Base-by-base conservation (phyloP, 306 rosid species). In the Fagus sylvatica region DNA sequence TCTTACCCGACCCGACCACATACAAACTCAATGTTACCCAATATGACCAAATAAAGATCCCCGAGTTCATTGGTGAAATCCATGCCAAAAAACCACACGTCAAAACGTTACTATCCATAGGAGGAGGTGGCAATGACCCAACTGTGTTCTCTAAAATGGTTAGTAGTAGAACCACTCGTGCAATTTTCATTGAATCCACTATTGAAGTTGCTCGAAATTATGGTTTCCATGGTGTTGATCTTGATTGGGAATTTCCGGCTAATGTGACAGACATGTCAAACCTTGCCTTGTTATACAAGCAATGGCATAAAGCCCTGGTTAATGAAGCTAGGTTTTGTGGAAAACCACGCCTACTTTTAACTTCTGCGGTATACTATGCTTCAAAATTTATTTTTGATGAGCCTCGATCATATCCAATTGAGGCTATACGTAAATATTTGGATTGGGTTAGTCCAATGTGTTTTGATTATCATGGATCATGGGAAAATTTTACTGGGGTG, bases 401-500 rank as follows among this genome's bases (percentile, higher is more conserved):
- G 4, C 78, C 89, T 0, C 81, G 88, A 43, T 74, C 91, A 0
- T 92, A 90, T 8, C 97, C 97, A 5, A 80, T 73, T 41, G 80
- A 72, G 3, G 85, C 87, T 0, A 89, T 94, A 8, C 4, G 33
- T 0, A 32, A 80, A 1, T 88, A 82, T 6, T 39, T 92, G 56
- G 97, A 94, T 46, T 92, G 96, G 93, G 88, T 82, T 0, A 89
- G 87, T 11, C 93, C 92, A 1, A 92, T 94, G 98, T 89, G 92
- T 81, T 92, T 81, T 28, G 97, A 94, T 16, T 94, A 81, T 61
- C 90, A 90, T 33, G 97, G 97, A 1, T 22, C 89, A 0, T 89
- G 97, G 98, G 84, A 53, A 2, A 89, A 89, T 7, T 22, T 78
- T 8, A 92, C 92, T 0, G 97, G 97, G 57, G 79, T 69, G 0